Conservation (phyloP, 2,329 filamentous ascomycete species). For the Nemania sp. region DNA sequence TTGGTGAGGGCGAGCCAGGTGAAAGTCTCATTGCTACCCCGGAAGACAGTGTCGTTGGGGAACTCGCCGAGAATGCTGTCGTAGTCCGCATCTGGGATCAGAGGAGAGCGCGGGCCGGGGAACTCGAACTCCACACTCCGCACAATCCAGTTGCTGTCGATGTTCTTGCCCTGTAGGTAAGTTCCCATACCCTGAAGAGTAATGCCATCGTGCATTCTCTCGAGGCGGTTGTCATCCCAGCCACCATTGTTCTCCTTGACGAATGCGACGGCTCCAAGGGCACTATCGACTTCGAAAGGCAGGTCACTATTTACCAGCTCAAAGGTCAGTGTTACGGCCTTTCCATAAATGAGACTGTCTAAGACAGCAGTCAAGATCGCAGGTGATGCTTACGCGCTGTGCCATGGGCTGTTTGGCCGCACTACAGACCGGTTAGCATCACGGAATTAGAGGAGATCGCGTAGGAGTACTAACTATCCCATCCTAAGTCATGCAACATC, state of each 20-base stretch:
- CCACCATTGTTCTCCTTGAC: slow-evolving; percentile 21
- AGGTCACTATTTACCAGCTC: slow-evolving; percentile 1
- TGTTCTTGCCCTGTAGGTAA: slow-evolving; percentile 33
- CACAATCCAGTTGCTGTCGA: slow-evolving; percentile 34
- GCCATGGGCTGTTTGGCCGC: slow-evolving; percentile 31
- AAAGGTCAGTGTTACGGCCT: neutral
- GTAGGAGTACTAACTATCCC: slow-evolving; percentile 34
- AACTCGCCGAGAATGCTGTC: slow-evolving; percentile 31
- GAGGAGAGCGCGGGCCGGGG: slow-evolving; percentile 33
- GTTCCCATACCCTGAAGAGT: slow-evolving; percentile 29
- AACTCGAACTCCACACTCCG: slow-evolving; percentile 36
- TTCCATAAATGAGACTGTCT: neutral
- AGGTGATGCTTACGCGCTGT: slow-evolving; percentile 18
- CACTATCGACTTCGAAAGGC: slow-evolving; percentile 37
- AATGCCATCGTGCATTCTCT: slow-evolving; percentile 33
- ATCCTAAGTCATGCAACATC: slow-evolving; percentile 36
- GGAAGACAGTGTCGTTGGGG: slow-evolving; percentile 38
- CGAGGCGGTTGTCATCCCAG: slow-evolving; percentile 25
- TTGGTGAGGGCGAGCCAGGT: slow-evolving; percentile 34
- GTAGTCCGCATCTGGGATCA: slow-evolving; percentile 28
- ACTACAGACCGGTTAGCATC: slow-evolving; percentile 24
- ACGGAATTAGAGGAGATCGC: neutral
- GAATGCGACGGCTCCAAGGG: slow-evolving; percentile 27
- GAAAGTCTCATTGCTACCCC: slow-evolving; percentile 40
- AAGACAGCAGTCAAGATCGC: neutral